Base-by-base conservation (phyloP, 768 basidiomycete species). In the Trametopsis cervina region DNA sequence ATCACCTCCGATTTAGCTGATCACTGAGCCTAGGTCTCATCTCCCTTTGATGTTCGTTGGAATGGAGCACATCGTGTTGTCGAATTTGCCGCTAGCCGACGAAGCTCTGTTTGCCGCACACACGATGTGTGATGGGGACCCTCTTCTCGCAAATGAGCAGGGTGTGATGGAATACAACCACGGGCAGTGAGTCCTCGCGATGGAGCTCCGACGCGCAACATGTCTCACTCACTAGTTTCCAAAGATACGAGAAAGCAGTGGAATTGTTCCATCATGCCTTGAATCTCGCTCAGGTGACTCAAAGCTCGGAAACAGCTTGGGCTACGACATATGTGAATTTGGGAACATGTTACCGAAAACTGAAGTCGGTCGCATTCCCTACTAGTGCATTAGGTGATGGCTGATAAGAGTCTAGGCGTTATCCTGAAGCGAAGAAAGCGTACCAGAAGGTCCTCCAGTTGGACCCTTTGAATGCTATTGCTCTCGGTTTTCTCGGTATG, bases 11-110 rank as follows among this genome's bases (percentile, higher is more conserved):
- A 42, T 35, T 46, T 18, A 40, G 45, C 18, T 39, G 25, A 49
- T 23, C 35, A 13, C 36, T 22, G 33, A n/a, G 15, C 18, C n/a
- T 58, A 95, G 94, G n/a, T 93, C 93, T 2, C 95, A 99, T 67
- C 69, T 99, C 3, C 94, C 96, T 1, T 71, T 96, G 38, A 80
- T 94, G 67, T 98, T 93, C 61, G 90, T 98, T 40, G 96, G 95
- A 4, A 98, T 97, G 94, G 95, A 99, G 65, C 89, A 98, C 56
- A 89, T 99, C 29, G 84, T 85, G 60, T 73, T 99, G 5, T 87
- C 85, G 23, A 91, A 97, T 53, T 74, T 80, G 54, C 61, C 66
- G 20, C 73, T 91, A 39, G 96, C 96, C 3, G 84, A 89, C 42
- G 95, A 98, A 60, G 88, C 95, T 15, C 73, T 99, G 36, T 74